phyloP scores from a whole-genome alignment of 768 basidiomycete genomes.

The Boletales sp. region DNA sequence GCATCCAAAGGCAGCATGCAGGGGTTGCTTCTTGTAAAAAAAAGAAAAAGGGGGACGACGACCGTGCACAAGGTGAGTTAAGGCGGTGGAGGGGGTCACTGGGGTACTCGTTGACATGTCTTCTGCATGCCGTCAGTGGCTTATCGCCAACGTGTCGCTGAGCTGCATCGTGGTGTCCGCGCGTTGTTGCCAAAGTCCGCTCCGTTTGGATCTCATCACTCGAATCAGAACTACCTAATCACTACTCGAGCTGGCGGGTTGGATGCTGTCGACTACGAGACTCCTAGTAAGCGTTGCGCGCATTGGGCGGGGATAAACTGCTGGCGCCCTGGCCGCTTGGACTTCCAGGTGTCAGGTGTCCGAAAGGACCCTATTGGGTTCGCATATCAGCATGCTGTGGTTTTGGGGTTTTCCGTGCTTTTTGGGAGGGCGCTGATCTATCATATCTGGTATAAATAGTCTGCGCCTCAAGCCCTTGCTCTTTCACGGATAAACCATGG shows the following conservation, averaged over 20 bases:
- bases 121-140: neutral
- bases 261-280: neutral
- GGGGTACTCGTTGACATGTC: neutral
- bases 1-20: conserved; percentile 13
- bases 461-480: neutral
- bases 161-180: conserved; percentile 5
- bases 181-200: neutral
- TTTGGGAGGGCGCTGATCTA: no score
- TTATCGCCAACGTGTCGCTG: neutral
- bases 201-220: no score
- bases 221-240: neutral
- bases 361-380: neutral
- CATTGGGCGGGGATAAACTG: no score
- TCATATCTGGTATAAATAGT: conserved; percentile 4
- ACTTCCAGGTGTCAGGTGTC: no score
- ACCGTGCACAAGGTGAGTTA: conserved; percentile 5
- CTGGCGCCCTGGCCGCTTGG: no score
- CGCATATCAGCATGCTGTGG: neutral
- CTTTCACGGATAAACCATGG: conserved; percentile 16
- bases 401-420: conserved; percentile 2
- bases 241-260: no score
- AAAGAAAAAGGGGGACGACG: neutral
- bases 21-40: neutral
- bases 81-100: conserved; percentile 7
- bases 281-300: no score